Base-by-base conservation (phyloP, 371 early-diverging fungal species). In the Mucor mucedo region DNA sequence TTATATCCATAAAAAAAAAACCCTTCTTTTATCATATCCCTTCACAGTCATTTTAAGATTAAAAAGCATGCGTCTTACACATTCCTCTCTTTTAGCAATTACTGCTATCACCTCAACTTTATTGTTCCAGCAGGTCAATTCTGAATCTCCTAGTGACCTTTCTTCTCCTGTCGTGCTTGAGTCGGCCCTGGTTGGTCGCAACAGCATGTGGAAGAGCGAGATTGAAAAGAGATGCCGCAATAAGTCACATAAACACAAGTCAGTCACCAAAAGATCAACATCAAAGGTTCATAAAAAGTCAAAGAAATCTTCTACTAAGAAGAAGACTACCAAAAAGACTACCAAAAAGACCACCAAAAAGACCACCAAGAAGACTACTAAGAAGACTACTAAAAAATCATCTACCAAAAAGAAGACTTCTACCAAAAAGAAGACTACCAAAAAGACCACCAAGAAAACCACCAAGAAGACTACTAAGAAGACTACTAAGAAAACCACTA, bases 21-120 rank as follows among this genome's bases (percentile, higher is more conserved):
- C 38, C 28, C n/a, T 29, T n/a, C 47, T 38, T 16, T 41, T 40
- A 29, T 32, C n/a, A n/a, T 33, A 16, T 53, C 38, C 40, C 33
- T 27, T 10, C 16, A 27, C 44, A 33, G 35, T 52, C 62, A 50
- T 28, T 66, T 52, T 53, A 52, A 54, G 53, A 42, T 60, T 65
- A 14, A 28, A 21, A 21, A 27, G 52, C 2, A 70, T 70, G 70
- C 66, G 70, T 44, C 52, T 66, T 27, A 59, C 63, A 41, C 70
- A 52, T 62, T 66, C 70, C 66, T 62, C 62, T 66, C 66, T 66
- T 66, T 70, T 70, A n/a, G 58, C 66, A 33, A 62, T 65, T 52
- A 52, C 66, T 49, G 58, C 66, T 52, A 42, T 70, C n/a, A 52
- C 63, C 8, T 44, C 60, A 10, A 42, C 70, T 2, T 55, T 70